Evolutionary conservation across 345 rosid species (phyloP).

Genomic region (Populus euphratica): DNA sequence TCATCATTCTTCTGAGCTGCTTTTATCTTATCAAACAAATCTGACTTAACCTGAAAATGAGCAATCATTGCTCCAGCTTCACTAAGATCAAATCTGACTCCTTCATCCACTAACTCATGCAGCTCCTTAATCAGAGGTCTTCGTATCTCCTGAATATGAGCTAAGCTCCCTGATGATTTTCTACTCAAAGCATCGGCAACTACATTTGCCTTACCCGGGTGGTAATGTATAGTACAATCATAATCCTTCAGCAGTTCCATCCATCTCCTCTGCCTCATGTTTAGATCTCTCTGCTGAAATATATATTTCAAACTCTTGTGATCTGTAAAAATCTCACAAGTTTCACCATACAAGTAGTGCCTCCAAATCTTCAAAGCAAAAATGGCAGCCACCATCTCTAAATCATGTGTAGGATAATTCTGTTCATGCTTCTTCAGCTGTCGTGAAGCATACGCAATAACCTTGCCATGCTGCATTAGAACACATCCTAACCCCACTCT

Average conservation of each 20-base stretch:
- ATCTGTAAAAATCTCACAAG: neutral
- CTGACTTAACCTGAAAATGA: too few species aligned
- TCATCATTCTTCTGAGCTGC: too few species aligned
- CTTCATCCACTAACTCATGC: too few species aligned
- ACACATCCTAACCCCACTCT: too few species aligned
- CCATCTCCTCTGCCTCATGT: neutral
- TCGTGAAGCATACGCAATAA: too few species aligned
- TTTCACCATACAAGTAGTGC: neutral
- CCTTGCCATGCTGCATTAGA: too few species aligned
- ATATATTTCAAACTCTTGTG: neutral
- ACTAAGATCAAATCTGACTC: too few species aligned
- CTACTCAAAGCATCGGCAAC: neutral
- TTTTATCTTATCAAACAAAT: too few species aligned
- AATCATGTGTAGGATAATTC: neutral
- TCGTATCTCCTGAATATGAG: too few species aligned
- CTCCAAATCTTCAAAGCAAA: neutral
- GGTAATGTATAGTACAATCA: neutral
- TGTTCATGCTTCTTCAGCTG: neutral
- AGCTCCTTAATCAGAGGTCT: too few species aligned
- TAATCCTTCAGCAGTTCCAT: neutral
- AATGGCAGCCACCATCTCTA: neutral
- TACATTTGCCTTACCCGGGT: neutral
- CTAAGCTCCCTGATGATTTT: neutral
- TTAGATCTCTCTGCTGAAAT: neutral
- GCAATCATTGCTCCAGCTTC: too few species aligned